Percentiles rank a stretch among this genome's conserved stretches.
Evolutionary conservation across 371 early-diverging fungal genomes (phyloP).

Genomic region (Mortierella sp.): DNA sequence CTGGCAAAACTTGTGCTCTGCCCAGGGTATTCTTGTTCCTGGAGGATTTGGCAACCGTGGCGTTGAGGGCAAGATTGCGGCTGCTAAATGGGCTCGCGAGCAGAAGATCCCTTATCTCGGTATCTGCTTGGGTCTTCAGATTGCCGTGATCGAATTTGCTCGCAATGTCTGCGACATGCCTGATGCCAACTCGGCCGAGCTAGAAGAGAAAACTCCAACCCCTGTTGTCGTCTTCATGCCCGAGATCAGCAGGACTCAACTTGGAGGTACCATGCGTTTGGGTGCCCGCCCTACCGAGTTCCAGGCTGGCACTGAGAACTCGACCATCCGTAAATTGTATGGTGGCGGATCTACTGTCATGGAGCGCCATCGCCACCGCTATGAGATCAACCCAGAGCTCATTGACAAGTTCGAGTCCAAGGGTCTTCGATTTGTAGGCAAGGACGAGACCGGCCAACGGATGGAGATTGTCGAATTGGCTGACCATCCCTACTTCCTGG

Average conservation of each 20-base stretch:
- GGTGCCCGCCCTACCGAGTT: conserved; percentile 92
- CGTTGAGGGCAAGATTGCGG: conserved; percentile 96
- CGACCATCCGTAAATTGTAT: conserved; percentile 76
- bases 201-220: conserved; percentile 74
- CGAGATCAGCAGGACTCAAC: conserved; percentile 92
- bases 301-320: conserved; percentile 69
- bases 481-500: conserved; percentile 97
- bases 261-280: conserved; percentile 98
- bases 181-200: conserved; percentile 90
- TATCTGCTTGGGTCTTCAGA: conserved; percentile 99
- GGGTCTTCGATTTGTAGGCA: conserved; percentile 94
- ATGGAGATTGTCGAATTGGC: conserved; percentile 97
- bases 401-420: conserved; percentile 81
- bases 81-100: conserved; percentile 98
- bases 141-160: conserved; percentile 98
- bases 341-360: conserved; percentile 68
- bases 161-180: conserved; percentile 92
- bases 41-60: conserved; percentile 99
- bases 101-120: conserved; percentile 98
- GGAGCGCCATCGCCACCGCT: conserved; percentile 99
- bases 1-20: conserved; percentile 88
- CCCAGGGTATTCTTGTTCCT: conserved; percentile 98
- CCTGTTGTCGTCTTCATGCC: conserved; percentile 97
- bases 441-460: conserved; percentile 93
- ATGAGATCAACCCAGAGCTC: conserved; percentile 96